These are phyloP conservation scores for Boletellus emodensis DNA, from an alignment of 768 basidiomycete species.

Conservation along the genomic window DNA sequence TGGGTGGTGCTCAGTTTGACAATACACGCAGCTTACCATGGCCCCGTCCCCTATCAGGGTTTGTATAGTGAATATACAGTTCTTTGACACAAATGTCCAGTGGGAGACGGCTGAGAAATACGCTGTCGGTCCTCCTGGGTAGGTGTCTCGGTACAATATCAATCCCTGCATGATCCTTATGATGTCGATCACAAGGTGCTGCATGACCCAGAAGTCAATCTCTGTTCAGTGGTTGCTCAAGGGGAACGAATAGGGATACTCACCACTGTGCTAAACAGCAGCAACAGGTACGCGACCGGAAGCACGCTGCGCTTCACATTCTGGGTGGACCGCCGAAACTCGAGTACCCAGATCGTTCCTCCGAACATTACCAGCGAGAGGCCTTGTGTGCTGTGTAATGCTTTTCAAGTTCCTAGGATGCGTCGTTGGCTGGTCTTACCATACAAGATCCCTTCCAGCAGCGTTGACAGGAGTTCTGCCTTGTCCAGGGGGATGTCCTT, in stretches of 20 bases:
- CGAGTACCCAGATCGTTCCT: slow-evolving; percentile 23
- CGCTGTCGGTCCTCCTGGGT: slow-evolving; percentile 20
- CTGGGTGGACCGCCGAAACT: slow-evolving; percentile 2
- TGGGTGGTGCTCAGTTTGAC: neutral
- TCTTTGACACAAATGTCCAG: slow-evolving; percentile 5
- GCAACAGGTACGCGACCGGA: slow-evolving; percentile 16
- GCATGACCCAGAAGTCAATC: neutral
- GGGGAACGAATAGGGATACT: neutral
- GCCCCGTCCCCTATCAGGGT: slow-evolving; percentile 8
- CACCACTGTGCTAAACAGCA: slow-evolving; percentile 26
- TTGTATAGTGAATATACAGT: neutral
- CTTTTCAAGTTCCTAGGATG: neutral
- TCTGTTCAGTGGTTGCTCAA: too few relatives aligned
- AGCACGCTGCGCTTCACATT: slow-evolving; percentile 19
- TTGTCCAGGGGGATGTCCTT: neutral
- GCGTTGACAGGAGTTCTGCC: slow-evolving; percentile 4
- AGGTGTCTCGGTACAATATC: slow-evolving; percentile 16
- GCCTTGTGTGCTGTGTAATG: slow-evolving; percentile 12
- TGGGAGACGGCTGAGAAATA: slow-evolving; percentile 23
- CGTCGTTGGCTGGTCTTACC: neutral
- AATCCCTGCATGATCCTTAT: slow-evolving; percentile 22
- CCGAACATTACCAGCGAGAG: slow-evolving; percentile 35
- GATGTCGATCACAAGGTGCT: slow-evolving; percentile 26
- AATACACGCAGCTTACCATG: slow-evolving; percentile 3
- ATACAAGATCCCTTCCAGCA: slow-evolving; percentile 12